Percentiles rank a stretch among this genome's conserved stretches.
Evolutionary conservation across 495 filamentous ascomycete species (phyloP).

Genomic region (Daldinia concentrica): DNA sequence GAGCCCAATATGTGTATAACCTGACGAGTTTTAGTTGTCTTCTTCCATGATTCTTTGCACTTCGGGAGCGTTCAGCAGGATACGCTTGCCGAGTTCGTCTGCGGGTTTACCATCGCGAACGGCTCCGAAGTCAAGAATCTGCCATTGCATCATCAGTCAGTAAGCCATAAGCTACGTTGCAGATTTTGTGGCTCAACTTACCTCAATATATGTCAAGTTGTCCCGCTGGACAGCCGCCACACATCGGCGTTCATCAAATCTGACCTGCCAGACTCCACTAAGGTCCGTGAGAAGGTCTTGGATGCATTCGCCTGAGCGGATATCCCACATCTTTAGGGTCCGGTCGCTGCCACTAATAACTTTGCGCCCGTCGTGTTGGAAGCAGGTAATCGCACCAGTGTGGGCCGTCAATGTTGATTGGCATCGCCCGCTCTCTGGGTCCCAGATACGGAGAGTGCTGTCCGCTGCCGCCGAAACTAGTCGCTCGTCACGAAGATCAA

Average conservation of each 20-base stretch:
- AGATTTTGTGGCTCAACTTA: conserved; percentile 54
- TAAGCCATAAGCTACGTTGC: not conserved
- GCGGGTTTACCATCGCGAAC: conserved; percentile 79
- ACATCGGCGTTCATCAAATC: conserved; percentile 94
- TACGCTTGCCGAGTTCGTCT: conserved; percentile 79
- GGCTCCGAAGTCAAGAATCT: conserved; percentile 94
- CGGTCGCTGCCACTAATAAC: conserved; percentile 96
- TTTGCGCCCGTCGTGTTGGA: conserved; percentile 97
- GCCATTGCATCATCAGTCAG: conserved; percentile 26
- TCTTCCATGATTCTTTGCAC: conserved; percentile 60
- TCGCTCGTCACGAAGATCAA: conserved; percentile 85
- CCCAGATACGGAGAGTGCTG: conserved; percentile 95
- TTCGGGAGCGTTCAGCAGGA: conserved; percentile 74
- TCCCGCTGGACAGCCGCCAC: conserved; percentile 97
- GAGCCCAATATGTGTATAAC: not conserved
- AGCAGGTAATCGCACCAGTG: conserved; percentile 97
- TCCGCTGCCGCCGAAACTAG: conserved; percentile 96
- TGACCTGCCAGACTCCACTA: conserved; percentile 97
- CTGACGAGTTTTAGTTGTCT: conserved; percentile 40
- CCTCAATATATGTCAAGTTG: conserved; percentile 93
- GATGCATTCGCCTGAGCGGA: conserved; percentile 88
- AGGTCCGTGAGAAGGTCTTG: conserved; percentile 96
- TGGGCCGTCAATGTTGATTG: conserved; percentile 90
- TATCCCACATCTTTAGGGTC: conserved; percentile 99
- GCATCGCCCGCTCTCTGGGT: conserved; percentile 91